Percentiles rank a stretch among this genome's conserved stretches.
Evolutionary conservation across 139 green algal species (phyloP).

Genomic region (Closterium sp.): DNA sequence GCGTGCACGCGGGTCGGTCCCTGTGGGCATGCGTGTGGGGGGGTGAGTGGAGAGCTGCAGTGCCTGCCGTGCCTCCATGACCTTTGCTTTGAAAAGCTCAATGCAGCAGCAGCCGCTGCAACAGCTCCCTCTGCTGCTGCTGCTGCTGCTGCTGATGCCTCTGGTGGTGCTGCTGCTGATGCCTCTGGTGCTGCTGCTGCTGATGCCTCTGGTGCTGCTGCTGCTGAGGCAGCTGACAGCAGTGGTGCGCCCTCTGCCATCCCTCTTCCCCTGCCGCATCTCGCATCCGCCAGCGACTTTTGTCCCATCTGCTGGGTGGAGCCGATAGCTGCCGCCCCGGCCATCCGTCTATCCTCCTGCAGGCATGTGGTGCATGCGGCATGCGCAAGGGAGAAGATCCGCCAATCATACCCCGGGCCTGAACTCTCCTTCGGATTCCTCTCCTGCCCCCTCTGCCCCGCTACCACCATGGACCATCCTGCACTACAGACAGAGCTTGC

Average conservation of each 20-base stretch:
- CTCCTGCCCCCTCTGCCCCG: neutral
- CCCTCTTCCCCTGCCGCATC: no score
- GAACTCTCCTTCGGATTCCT: neutral
- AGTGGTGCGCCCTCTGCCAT: neutral
- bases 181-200: neutral
- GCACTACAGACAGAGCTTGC: neutral
- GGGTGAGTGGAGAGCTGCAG: slow-evolving; percentile 12
- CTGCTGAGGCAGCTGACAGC: no score
- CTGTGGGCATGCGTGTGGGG: slow-evolving; percentile 38
- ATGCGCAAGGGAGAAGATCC: slow-evolving; percentile 28
- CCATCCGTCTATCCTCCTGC: slow-evolving; percentile 4
- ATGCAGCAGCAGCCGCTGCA: neutral
- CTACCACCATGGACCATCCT: neutral
- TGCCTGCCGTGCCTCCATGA: slow-evolving; percentile 46
- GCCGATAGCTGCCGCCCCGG: neutral
- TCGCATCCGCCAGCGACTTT: slow-evolving; percentile 2
- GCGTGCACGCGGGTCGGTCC: slow-evolving; percentile 11
- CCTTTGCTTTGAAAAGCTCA: neutral
- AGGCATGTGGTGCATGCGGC: slow-evolving; percentile 36
- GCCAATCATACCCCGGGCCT: slow-evolving; percentile 20
- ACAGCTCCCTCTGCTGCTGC: neutral
- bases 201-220: neutral
- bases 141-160: neutral
- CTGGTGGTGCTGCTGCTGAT: neutral
- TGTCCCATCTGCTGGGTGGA: slow-evolving; percentile 44